Evolutionary conservation across 352 stramenopile species (phyloP).

Genomic region (Aphanomyces stellatus): DNA sequence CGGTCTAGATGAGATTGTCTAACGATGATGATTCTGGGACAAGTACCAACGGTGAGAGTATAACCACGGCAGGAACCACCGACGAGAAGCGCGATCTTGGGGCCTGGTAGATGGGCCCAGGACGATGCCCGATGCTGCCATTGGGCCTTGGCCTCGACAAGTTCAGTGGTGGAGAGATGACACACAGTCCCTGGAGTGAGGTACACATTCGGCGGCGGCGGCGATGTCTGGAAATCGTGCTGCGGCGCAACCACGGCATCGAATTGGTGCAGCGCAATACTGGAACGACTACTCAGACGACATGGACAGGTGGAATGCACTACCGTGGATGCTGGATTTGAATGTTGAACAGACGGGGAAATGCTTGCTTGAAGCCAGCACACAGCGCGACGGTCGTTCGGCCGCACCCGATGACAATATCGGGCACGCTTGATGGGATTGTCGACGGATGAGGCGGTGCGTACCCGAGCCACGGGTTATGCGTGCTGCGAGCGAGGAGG

Average conservation of each 20-base stretch:
- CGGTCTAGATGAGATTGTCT: no score
- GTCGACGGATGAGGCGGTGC: background rate
- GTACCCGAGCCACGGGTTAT: conserved; percentile 1
- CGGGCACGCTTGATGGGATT: no score
- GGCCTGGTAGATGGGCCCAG: conserved; percentile 15
- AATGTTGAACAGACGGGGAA: conserved; percentile 38
- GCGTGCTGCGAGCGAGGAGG: background rate
- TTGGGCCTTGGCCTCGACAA: conserved; percentile 11
- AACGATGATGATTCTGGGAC: no score
- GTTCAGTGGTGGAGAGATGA: conserved; percentile 26
- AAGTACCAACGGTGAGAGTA: background rate
- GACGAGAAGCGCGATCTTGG: conserved; percentile 42
- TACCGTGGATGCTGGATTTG: conserved; percentile 67
- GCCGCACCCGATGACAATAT: conserved; percentile 62
- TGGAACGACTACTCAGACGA: background rate
- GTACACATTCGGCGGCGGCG: conserved; percentile 26
- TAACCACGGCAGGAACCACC: conserved; percentile 56
- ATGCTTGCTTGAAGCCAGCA: conserved; percentile 35
- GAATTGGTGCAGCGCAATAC: conserved; percentile 38
- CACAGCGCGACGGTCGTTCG: conserved; percentile 56
- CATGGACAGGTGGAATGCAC: background rate
- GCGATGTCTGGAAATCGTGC: conserved; percentile 37
- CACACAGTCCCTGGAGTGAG: conserved; percentile 49
- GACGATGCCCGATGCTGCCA: conserved; percentile 17
- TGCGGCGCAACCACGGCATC: conserved; percentile 48